phyloP scores from a whole-genome alignment of 1,284 basidiomycete genomes.

The Vanrija sp. region DNA sequence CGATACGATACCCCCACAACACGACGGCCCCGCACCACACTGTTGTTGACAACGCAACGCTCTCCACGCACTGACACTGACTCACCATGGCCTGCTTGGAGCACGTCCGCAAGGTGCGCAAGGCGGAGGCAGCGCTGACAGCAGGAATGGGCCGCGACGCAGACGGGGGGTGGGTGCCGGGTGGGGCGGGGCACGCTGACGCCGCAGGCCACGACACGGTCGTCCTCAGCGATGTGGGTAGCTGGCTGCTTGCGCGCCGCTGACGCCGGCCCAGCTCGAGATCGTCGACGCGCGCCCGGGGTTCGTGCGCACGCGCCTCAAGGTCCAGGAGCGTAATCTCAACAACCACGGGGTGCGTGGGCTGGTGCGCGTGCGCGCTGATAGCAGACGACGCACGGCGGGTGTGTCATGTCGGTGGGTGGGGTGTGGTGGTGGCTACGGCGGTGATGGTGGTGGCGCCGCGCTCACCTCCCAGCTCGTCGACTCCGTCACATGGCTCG shows the following conservation, averaged over 20 bases:
- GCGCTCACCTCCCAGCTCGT: conserved; percentile 5
- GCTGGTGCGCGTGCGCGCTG: not conserved
- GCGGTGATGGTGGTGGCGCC: not conserved
- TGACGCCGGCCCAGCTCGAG: conserved; percentile 2
- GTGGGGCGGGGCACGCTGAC: too few relatives aligned
- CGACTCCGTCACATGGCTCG: conserved; percentile 14
- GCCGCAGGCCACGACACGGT: not conserved
- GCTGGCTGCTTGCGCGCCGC: too few relatives aligned
- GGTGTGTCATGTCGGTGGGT: conserved; percentile 12
- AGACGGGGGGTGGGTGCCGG: not conserved
- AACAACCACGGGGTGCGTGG: conserved; percentile 12
- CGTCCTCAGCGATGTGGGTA: not conserved
- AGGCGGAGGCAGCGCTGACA: not conserved
- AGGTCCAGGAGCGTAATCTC: conserved; percentile 7
- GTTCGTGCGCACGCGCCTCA: conserved; percentile 1
- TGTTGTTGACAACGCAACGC: too few relatives aligned
- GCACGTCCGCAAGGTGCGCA: conserved; percentile 9
- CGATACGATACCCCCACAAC: too few relatives aligned
- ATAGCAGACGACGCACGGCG: conserved; percentile 8
- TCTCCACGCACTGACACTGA: too few relatives aligned
- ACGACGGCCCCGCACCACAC: too few relatives aligned
- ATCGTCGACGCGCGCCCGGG: conserved; percentile 16
- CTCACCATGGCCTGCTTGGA: conserved; percentile 13
- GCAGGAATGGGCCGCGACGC: conserved; percentile 1
- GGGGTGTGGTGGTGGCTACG: too few relatives aligned